Evolutionary conservation across 371 early-diverging fungal genomes (phyloP).

Genomic region (Haplosporangium sp.): DNA sequence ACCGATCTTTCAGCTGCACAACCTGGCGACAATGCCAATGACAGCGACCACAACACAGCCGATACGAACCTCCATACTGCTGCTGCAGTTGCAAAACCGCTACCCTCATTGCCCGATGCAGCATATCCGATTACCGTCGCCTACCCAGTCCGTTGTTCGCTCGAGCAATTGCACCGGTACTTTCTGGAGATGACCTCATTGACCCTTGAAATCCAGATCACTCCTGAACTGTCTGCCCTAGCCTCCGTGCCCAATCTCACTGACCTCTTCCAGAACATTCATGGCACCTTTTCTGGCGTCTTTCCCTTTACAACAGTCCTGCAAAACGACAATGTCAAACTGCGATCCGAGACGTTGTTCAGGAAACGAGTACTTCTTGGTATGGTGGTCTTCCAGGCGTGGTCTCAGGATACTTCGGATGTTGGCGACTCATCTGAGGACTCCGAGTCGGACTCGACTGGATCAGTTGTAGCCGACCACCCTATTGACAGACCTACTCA

Average conservation of each 20-base stretch:
- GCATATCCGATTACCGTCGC: conserved; percentile 44
- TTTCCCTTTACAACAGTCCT: conserved; percentile 30
- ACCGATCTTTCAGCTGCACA: neutral
- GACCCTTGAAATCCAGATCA: conserved; percentile 41
- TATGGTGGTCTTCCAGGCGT: conserved; percentile 49
- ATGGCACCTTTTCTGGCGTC: conserved; percentile 49
- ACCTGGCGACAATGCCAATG: too few relatives aligned
- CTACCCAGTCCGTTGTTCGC: conserved; percentile 44
- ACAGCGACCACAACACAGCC: neutral
- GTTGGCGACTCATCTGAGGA: conserved; percentile 46
- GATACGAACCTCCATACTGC: neutral
- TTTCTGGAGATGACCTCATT: conserved; percentile 36
- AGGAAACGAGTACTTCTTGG: conserved; percentile 22
- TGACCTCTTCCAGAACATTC: conserved; percentile 38
- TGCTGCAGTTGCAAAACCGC: conserved; percentile 19
- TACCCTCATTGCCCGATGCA: conserved; percentile 39
- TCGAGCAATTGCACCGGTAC: conserved; percentile 36
- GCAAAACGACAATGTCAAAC: conserved; percentile 16
- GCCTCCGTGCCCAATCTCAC: conserved; percentile 37
- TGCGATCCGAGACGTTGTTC: conserved; percentile 16
- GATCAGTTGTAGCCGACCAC: conserved; percentile 8
- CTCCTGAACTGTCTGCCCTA: conserved; percentile 22
- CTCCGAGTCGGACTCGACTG: conserved; percentile 28
- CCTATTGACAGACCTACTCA: neutral
- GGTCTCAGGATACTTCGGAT: conserved; percentile 50